Base-by-base conservation (phyloP, 257 asterid species). In the Primulina huaijiensis region DNA sequence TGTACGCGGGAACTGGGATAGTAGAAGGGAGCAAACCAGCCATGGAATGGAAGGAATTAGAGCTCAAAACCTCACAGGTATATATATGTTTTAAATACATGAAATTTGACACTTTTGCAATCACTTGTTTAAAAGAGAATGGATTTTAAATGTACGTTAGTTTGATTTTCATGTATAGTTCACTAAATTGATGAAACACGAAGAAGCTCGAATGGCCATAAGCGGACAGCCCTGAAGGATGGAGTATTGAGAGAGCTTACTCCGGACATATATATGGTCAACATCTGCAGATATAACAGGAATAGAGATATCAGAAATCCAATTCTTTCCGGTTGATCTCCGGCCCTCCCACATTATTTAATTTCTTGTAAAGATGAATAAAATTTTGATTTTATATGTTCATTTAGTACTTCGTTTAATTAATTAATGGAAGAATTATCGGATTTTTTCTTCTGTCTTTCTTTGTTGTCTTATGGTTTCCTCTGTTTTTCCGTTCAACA, bases 11-110 rank as follows among this genome's bases (percentile, higher is more conserved):
- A 73, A 89, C 95, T 1, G 99, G 99, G 64, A 86, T 94, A 61
- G 99, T 90, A 35, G 86, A 94, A 65, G 99, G 97, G 75, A 94
- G 99, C 77, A 78, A 82, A 72, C 78, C 97, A 35, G 67, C 90
- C 50, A 79, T 79, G 62, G 99, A 94, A 77, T 94, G 99, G 99
- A 88, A 94, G 75, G 99, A 94, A 69, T 81, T 94, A 57, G 95
- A 94, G 81, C 89, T 94, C 60, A 94, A 94, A 90, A 92, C 88
- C 12, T 94, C 97, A 58, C 99, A 94, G 96, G 99, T 91, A 74
- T 4, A 4, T 30, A 30, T 4, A 4, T 75, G 81, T 58, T 0
- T 40, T 4, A 2, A 11, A 40, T 40, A 11, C 1, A 40, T 10
- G 52, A 40, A 40, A 31, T 5, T 40, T 17, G 52, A 40, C 52